A percentile compares a stretch with the other conserved stretches of the same genome.
phyloP scores from a whole-genome alignment of 169 alveolate species.

The Cryptosporidium ryanae region DNA sequence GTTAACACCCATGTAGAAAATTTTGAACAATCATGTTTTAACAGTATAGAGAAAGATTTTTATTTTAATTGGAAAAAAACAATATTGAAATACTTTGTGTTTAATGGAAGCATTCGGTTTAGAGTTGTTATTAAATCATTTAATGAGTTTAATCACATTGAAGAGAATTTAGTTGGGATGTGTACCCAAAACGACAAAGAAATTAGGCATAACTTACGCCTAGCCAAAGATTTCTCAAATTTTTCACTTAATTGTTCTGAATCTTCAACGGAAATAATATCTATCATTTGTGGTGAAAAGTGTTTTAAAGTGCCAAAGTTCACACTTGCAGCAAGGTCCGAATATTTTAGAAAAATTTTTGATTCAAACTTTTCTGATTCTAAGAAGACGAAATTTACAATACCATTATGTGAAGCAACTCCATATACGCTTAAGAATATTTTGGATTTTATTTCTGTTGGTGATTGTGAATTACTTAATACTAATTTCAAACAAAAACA shows the following conservation, averaged over 20 bases:
- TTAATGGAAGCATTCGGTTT: conserved; percentile 33
- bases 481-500: neutral
- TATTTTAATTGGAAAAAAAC: conserved; percentile 49
- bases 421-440: conserved; percentile 38
- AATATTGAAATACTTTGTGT: conserved; percentile 15
- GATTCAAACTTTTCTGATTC: conserved; percentile 42
- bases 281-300: conserved; percentile 53
- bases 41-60: neutral
- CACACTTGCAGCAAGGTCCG: conserved; percentile 69
- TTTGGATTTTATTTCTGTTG: conserved; percentile 43
- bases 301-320: conserved; percentile 44
- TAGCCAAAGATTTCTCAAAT: conserved; percentile 60
- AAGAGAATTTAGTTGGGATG: conserved; percentile 2
- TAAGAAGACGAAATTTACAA: neutral
- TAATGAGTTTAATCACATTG: conserved; percentile 10
- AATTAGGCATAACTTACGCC: neutral
- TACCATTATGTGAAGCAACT: conserved; percentile 40
- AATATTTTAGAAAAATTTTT: conserved; percentile 27
- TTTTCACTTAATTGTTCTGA: conserved; percentile 22
- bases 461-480: conserved; percentile 31
- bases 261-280: conserved; percentile 15
- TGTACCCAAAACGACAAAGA: neutral
- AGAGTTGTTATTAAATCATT: conserved; percentile 22
- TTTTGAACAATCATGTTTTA: no score
- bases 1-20: neutral